phyloP scores from a whole-genome alignment of 352 stramenopile genomes.

The Pythium rishiriense region DNA sequence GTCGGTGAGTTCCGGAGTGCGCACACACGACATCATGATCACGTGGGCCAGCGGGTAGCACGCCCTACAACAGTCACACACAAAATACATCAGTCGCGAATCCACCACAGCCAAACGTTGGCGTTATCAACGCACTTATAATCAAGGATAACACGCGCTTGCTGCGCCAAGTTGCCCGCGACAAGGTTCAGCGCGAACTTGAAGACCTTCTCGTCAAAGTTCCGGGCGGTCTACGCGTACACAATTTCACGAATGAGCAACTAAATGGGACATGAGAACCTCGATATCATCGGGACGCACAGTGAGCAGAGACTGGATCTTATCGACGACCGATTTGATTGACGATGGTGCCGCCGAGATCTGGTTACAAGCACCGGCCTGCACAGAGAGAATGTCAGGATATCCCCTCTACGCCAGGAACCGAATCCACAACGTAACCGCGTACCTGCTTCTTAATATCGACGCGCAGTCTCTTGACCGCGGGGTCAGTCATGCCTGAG shows the following conservation, averaged over 20 bases:
- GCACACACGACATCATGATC: constrained; percentile 76
- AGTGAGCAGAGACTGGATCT: constrained; percentile 58
- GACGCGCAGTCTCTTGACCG: constrained; percentile 67
- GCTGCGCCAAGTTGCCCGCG: constrained; percentile 67
- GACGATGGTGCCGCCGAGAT: constrained; percentile 68
- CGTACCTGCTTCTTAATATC: constrained; percentile 65
- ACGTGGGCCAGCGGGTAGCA: constrained; percentile 45
- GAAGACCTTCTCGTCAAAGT: constrained; percentile 57
- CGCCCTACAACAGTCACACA: background rate
- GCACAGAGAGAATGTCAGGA: constrained; percentile 1
- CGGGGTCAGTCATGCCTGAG: constrained; percentile 42
- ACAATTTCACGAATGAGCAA: background rate
- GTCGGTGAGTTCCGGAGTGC: constrained; percentile 69
- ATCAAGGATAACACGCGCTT: constrained; percentile 61
- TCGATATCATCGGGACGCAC: background rate
- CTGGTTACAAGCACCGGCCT: constrained; percentile 82
- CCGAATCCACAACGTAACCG: too few species aligned
- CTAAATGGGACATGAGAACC: background rate
- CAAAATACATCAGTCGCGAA: constrained; percentile 8
- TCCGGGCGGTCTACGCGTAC: constrained; percentile 45
- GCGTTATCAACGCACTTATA: constrained; percentile 59
- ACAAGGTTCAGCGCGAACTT: constrained; percentile 75
- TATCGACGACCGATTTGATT: constrained; percentile 65
- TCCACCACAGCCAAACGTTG: background rate
- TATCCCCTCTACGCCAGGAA: too few species aligned